phyloP scores from a whole-genome alignment of 306 rosid genomes.

The Citrullus mucosospermus region DNA sequence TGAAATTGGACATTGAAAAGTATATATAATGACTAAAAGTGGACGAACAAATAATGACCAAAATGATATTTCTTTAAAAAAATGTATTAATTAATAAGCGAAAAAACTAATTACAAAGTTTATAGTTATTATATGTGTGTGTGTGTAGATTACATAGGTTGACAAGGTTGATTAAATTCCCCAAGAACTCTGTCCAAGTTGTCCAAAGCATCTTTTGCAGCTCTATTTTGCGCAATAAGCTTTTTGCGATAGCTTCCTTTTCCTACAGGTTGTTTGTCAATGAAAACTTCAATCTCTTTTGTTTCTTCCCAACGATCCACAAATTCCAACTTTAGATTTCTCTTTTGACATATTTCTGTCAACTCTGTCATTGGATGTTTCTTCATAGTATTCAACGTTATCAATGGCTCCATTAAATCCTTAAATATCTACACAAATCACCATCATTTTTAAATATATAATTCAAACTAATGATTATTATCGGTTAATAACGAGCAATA shows the following conservation, averaged over 20 bases:
- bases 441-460: not conserved
- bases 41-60: no score
- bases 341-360: slow-evolving; percentile 41
- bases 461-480: no score
- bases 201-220: slow-evolving; percentile 40
- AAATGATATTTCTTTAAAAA: no score
- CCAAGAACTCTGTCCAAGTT: slow-evolving; percentile 10
- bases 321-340: slow-evolving; percentile 14
- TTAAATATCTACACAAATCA: slow-evolving; percentile 21
- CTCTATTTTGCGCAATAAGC: slow-evolving; percentile 42
- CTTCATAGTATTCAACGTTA: slow-evolving; percentile 17
- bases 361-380: slow-evolving; percentile 35
- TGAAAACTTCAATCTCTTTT: slow-evolving; percentile 13
- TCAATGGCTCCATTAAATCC: slow-evolving; percentile 33
- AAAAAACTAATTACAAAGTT: no score
- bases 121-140: no score
- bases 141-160: not conserved
- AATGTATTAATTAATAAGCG: no score
- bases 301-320: slow-evolving; percentile 29
- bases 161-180: not conserved
- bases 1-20: no score
- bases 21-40: no score
- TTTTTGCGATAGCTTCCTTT: slow-evolving; percentile 24
- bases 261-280: slow-evolving; percentile 25
- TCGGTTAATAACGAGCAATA: no score